Base-by-base conservation (phyloP, 2,329 filamentous ascomycete genomes). In the Exophiala alcalophila region DNA sequence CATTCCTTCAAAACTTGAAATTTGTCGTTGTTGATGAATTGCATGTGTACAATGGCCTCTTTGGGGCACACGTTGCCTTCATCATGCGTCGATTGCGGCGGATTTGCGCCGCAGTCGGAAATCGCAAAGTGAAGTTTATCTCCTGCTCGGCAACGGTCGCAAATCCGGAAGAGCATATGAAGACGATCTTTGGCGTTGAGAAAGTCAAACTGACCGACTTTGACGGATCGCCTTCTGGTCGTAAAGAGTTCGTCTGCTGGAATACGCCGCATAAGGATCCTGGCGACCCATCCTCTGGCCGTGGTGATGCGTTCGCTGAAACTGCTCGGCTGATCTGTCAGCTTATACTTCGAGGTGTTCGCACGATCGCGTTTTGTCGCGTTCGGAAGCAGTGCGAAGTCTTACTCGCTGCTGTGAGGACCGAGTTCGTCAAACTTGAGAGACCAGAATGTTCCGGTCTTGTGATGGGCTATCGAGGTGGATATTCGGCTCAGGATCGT, bases 211-310 rank as follows among this genome's bases (percentile, higher is more conserved):
- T 97, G 30, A 84, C 91, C 1, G 89, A 96, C 59, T 90, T 86
- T 58, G 92, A 98, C 60, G 92, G 92, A 1, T 95, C 90, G 0
- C 92, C 92, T 0, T 88, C 88, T 4, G 88, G 91, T 0, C 76
- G 88, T 15, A 97, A 97, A 61, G 91, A 97, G 58, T 97, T 97
- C 44, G 61, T 98, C 5, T 97, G 90, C 64, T 98, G 92, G 92
- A 97, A 98, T 57, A 96, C 91, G 0, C 92, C 92, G 0, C 95
- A 81, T 64, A 94, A 89, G 61, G 91, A 96, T 55, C 88, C 91
- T 0, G 77, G 75, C 1, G 91, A 97, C 63, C 86, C 89, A 6
- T 80, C 84, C 0, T 94, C 87, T 56, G 91, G 92, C 1, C 80
- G 92, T 44, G 87, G 86, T 10, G 87, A 87, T 61, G 82, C 83